Evolutionary conservation across 2,329 filamentous ascomycete species (phyloP), one percentile per base, ranked within the genome.

Genomic region (Penicillium sp.): DNA sequence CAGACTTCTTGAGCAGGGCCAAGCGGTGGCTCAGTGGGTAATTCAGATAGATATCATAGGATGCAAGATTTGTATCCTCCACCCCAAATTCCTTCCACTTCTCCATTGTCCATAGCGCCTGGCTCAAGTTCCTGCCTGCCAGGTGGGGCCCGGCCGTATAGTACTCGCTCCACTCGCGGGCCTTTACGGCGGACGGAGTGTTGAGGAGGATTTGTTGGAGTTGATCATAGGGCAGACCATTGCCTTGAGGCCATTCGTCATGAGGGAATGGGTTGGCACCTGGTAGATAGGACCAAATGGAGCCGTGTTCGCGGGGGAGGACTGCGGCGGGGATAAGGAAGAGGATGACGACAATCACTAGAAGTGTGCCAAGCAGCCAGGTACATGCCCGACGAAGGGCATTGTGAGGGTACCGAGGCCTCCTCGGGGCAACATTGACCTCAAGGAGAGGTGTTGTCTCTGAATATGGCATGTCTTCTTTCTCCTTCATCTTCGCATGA

Each of bases 21-120:
- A 94, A 77, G 27, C 88, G 82, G 69, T 92, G 89, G 54, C 87
- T 87, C 7, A 87, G 75, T 4, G 90, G 91, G 64, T 91, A 92
- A 74, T 93, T 94, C 69, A 93, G 80, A 66, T 91, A 93, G 37
- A 88, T 83, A 60, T 93, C 89, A 70, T 94, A 95, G 2, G 88
- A 77, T 5, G 85, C 83, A 56, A 94, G 87, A 14, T 70, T 75
- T 19, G 77, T 75, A 58, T 85, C 73, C 56, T 73, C 72, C 59
- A 93, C 77, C 9, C 90, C 89, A 78, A 89, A 90, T 67, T 88
- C 83, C 66, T 87, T 80, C 89, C 91, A 91, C 66, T 82, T 85
- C 58, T 91, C 83, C 65, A 84, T 82, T 0, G 91, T 95, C 90
- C 90, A 94, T 46, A 87, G 75, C 3, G 88, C 89, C 77, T 92